These are phyloP conservation scores for Mariannaea sp. DNA, from an alignment of 2,329 filamentous ascomycete species.

Conservation along the genomic window DNA sequence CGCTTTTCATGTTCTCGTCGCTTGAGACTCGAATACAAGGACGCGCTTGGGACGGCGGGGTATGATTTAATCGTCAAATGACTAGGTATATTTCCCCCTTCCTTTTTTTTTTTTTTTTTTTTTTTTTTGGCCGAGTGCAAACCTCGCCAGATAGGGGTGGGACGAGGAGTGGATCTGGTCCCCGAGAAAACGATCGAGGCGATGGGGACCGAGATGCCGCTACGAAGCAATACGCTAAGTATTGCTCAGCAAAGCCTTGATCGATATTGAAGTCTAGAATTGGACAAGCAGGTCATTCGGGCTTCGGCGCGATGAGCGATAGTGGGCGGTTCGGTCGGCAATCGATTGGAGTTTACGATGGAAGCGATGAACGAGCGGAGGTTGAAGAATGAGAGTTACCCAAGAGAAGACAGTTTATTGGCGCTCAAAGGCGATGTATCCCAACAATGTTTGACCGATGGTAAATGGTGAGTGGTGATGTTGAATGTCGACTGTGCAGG, in stretches of 20 bases:
- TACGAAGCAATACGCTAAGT: background rate
- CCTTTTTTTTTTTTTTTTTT: background rate
- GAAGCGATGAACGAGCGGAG: background rate
- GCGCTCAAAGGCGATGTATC: no score
- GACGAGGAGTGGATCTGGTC: slow-evolving; percentile 35
- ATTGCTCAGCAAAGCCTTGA: background rate
- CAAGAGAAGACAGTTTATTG: background rate
- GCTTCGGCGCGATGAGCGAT: background rate
- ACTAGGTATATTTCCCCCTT: no score
- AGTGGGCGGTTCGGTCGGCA: background rate
- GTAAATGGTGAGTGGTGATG: background rate
- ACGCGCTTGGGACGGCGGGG: slow-evolving; percentile 11
- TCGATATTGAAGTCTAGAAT: background rate
- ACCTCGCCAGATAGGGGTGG: slow-evolving; percentile 31
- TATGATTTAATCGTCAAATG: slow-evolving; percentile 23
- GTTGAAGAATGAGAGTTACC: background rate
- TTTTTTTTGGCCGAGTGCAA: slow-evolving; percentile 31
- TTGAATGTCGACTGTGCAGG: background rate
- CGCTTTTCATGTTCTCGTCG: slow-evolving; percentile 38
- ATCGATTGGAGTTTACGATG: background rate
- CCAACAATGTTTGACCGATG: background rate
- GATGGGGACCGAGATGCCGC: slow-evolving; percentile 7
- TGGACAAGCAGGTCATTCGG: background rate
- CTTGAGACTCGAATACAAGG: slow-evolving; percentile 20
- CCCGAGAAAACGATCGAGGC: slow-evolving; percentile 20